Evolutionary conservation across 306 rosid species (phyloP).

Genomic region (Lathyrus aphaca): DNA sequence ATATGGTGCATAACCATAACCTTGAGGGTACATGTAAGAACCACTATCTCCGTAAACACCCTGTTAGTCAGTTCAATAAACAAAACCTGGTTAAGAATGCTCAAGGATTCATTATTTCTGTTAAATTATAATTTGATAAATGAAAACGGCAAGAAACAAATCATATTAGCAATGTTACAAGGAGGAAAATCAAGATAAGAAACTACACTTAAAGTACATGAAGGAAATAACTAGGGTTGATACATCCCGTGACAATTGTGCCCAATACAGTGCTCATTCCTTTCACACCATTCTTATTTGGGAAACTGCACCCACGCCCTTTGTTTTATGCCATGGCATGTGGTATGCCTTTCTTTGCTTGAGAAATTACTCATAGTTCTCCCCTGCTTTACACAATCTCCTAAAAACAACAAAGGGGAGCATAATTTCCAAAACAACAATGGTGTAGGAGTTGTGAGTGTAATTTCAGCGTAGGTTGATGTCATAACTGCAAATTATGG

Average conservation of each 20-base stretch:
- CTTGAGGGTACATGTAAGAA: conserved; percentile 44
- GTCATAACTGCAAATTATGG: not conserved
- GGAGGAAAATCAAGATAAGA: not conserved
- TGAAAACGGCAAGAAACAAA: conserved; percentile 7
- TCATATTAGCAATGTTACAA: not conserved
- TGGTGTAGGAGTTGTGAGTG: not conserved
- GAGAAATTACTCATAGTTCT: not conserved
- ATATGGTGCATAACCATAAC: conserved; percentile 52
- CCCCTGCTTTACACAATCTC: not conserved
- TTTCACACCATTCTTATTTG: conserved; percentile 8
- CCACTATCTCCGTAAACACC: conserved; percentile 15
- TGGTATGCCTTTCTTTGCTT: not conserved
- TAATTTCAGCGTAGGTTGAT: not conserved
- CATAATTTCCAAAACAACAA: not conserved
- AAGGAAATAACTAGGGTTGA: not conserved
- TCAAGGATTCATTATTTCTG: not conserved
- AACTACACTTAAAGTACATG: not conserved
- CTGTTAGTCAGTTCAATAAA: conserved; percentile 9
- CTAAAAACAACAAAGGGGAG: not conserved
- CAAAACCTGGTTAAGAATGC: not conserved
- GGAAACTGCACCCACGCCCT: conserved; percentile 8
- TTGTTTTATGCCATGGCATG: not conserved
- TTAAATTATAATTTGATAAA: not conserved
- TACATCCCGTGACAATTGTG: not conserved
- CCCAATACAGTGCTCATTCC: not conserved